These are phyloP conservation scores for Phialophora chinensis DNA, from an alignment of 2,329 filamentous ascomycete genomes.

Conservation along the genomic window DNA sequence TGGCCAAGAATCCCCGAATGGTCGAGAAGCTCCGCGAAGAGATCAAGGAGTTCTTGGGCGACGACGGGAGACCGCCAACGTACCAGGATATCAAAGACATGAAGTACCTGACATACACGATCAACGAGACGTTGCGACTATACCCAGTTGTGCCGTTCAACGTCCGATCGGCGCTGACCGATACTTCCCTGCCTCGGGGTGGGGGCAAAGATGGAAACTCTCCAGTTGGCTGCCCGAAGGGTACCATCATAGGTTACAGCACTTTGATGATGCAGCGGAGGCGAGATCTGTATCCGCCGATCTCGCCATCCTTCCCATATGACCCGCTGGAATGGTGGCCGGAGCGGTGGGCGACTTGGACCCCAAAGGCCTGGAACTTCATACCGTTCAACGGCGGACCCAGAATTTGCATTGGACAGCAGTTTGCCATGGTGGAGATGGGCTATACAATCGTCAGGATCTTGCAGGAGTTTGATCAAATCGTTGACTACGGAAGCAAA, in stretches of 20 bases:
- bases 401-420: constrained; percentile 63
- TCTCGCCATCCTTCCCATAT: constrained; percentile 46
- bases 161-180: constrained; percentile 71
- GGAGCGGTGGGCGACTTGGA: constrained; percentile 60
- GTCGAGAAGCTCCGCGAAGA: constrained; percentile 74
- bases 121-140: constrained; percentile 78
- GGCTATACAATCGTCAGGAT: constrained; percentile 55
- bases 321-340: constrained; percentile 55
- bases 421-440: constrained; percentile 66
- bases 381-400: constrained; percentile 62
- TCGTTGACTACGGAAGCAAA: constrained; percentile 42
- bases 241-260: constrained; percentile 58
- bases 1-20: constrained; percentile 71
- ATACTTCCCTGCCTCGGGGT: constrained; percentile 76
- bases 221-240: constrained; percentile 55
- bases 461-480: constrained; percentile 49
- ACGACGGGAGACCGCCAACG: constrained; percentile 58
- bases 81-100: constrained; percentile 85
- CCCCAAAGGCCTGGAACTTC: constrained; percentile 61
- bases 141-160: constrained; percentile 83
- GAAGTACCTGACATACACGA: constrained; percentile 74
- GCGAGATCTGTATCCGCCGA: constrained; percentile 55
- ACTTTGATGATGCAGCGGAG: constrained; percentile 60
- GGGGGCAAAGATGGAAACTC: constrained; percentile 56
- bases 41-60: constrained; percentile 71